A percentile compares a stretch with the other conserved stretches of the same genome.
Evolutionary conservation across 2,329 filamentous ascomycete genomes (phyloP).

Genomic region (Coniochaeta hoffmannii): DNA sequence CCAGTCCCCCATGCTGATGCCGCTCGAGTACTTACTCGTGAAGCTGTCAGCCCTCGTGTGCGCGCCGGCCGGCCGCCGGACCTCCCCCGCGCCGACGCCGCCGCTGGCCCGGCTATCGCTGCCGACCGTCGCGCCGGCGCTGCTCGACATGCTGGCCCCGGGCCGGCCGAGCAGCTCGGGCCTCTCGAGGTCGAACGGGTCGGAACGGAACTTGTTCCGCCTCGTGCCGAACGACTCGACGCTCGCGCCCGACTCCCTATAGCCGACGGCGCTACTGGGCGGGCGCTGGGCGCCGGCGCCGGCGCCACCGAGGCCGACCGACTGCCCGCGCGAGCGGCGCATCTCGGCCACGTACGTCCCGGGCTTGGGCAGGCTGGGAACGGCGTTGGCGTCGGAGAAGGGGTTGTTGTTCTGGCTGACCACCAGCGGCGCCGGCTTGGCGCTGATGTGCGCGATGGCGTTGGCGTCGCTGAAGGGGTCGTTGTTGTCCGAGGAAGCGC

Average conservation of each 20-base stretch:
- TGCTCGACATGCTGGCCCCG: slow-evolving; percentile 18
- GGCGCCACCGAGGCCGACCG: too few relatives aligned
- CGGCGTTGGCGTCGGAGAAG: slow-evolving; percentile 42
- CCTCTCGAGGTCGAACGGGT: slow-evolving; percentile 58
- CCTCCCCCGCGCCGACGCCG: slow-evolving; percentile 10
- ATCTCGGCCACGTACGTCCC: slow-evolving; percentile 39
- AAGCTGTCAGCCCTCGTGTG: slow-evolving; percentile 31
- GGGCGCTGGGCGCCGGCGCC: slow-evolving; percentile 17
- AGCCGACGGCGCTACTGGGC: slow-evolving; percentile 25
- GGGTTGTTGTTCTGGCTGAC: slow-evolving; percentile 30
- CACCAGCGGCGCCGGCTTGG: slow-evolving; percentile 28
- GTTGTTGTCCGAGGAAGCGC: slow-evolving; percentile 13
- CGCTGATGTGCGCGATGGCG: slow-evolving; percentile 23
- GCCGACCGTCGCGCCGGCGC: slow-evolving; percentile 13
- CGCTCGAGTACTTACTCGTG: slow-evolving; percentile 42
- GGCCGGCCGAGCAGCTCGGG: slow-evolving; percentile 33
- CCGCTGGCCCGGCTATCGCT: slow-evolving; percentile 12
- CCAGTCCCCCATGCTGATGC: slow-evolving; percentile 39
- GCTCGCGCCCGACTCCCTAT: slow-evolving; percentile 37
- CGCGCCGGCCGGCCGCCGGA: slow-evolving; percentile 21
- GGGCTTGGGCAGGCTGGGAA: slow-evolving; percentile 19
- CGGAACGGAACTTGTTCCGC: slow-evolving; percentile 52
- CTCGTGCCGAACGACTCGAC: slow-evolving; percentile 32
- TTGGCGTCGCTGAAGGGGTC: slow-evolving; percentile 45
- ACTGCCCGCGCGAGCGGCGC: slow-evolving; percentile 41